phyloP scores from a whole-genome alignment of 768 basidiomycete species.

The Pisolithus orientalis region DNA sequence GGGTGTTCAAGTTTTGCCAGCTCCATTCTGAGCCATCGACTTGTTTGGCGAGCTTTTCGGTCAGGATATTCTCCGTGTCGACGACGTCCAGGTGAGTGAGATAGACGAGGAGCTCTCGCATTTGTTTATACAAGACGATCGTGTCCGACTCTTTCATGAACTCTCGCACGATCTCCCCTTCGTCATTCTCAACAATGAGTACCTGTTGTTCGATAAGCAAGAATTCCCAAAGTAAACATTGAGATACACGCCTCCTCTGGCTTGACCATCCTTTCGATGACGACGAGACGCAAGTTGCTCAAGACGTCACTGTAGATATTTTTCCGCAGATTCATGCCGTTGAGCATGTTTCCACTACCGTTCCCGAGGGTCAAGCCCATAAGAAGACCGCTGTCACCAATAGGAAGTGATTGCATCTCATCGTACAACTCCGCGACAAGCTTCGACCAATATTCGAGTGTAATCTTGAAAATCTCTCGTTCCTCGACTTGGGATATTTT shows the following conservation, averaged over 20 bases:
- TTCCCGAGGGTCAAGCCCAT: slow-evolving; percentile 83
- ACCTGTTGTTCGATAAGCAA: slow-evolving; percentile 47
- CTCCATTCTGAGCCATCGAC: slow-evolving; percentile 98
- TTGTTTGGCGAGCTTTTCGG: slow-evolving; percentile 95
- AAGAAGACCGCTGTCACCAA: slow-evolving; percentile 77
- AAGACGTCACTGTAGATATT: slow-evolving; percentile 94
- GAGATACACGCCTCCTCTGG: slow-evolving; percentile 79
- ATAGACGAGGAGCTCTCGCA: slow-evolving; percentile 97
- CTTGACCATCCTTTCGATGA: slow-evolving; percentile 99
- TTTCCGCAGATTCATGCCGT: slow-evolving; percentile 79
- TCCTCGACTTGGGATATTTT: slow-evolving; percentile 98
- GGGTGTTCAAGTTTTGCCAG: slow-evolving; percentile 97
- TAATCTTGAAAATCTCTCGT: slow-evolving; percentile 98
- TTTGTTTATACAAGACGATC: slow-evolving; percentile 96
- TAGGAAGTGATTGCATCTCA: slow-evolving; percentile 89
- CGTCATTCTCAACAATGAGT: slow-evolving; percentile 97
- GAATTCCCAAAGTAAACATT: not conserved
- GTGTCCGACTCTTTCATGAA: slow-evolving; percentile 99
- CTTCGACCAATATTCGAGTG: slow-evolving; percentile 95
- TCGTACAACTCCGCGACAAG: slow-evolving; percentile 96
- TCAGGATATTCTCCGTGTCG: slow-evolving; percentile 96
- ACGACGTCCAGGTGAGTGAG: slow-evolving; percentile 94
- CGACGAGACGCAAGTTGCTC: slow-evolving; percentile 88
- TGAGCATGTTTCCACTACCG: slow-evolving; percentile 59
- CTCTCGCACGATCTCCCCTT: slow-evolving; percentile 98